Evolutionary conservation across 345 rosid species (phyloP).

Genomic region (Euphorbia peplus): DNA sequence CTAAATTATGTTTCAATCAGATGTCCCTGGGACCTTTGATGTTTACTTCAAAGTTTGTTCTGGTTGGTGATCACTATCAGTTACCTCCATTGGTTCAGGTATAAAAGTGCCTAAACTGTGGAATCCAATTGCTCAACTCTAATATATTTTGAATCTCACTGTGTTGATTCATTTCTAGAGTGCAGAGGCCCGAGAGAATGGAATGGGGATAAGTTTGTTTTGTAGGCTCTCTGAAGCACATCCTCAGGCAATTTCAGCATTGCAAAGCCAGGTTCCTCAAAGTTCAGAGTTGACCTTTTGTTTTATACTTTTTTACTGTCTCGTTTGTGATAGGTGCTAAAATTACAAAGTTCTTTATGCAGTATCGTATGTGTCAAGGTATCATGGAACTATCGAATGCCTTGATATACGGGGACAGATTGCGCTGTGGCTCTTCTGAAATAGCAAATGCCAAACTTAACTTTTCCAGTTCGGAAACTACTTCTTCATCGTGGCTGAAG

Average conservation of each 20-base stretch:
- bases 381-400: constrained; percentile 94
- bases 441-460: constrained; percentile 68
- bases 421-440: constrained; percentile 82
- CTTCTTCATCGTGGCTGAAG: constrained; percentile 60
- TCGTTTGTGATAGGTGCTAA: constrained; percentile 10
- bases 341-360: constrained; percentile 30
- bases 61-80: constrained; percentile 98
- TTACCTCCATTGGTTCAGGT: constrained; percentile 96
- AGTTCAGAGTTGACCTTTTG: constrained; percentile 9
- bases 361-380: constrained; percentile 95
- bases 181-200: constrained; percentile 88
- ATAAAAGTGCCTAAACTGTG: constrained; percentile 3
- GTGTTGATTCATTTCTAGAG: constrained; percentile 45
- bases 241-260: constrained; percentile 91
- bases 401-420: constrained; percentile 83
- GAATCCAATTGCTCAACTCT: constrained; percentile 9
- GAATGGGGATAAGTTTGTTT: constrained; percentile 93
- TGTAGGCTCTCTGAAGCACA: constrained; percentile 96
- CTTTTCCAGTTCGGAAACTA: constrained; percentile 39
- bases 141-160: constrained; percentile 10
- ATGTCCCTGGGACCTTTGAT: constrained; percentile 89
- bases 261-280: constrained; percentile 84
- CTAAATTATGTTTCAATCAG: constrained; percentile 39
- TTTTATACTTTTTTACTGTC: constrained; percentile 3
- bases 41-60: constrained; percentile 82